Base-by-base conservation (phyloP, 768 basidiomycete species). In the Russula olivacea region DNA sequence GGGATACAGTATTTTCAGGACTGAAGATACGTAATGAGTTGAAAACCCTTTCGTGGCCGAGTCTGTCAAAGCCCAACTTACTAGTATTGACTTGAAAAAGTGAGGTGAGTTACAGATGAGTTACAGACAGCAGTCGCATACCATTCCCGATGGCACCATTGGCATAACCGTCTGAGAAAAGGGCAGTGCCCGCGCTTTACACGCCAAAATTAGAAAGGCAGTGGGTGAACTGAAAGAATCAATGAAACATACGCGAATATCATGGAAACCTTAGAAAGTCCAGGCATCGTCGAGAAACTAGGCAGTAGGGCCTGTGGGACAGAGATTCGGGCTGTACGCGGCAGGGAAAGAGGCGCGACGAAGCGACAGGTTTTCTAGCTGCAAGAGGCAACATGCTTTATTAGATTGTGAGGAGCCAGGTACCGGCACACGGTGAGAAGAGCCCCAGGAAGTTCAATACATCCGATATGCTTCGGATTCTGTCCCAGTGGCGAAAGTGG, bases 121-220 rank as follows among this genome's bases (percentile, higher is more conserved):
- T 5, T 28, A 19, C 28, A 25, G 54, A 41, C 32, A 34, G n/a
- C 19, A 11, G 55, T 0, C n/a, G 80, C 86, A 40, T 72, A 89
- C 89, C 88, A 72, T 72, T 79, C 63, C 89, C 88, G 68, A 93
- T 91, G 68, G 90, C 78, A 71, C 83, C 84, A 72, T 91, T 91
- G 25, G 89, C 86, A 71, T 91, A 93, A 88, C 90, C 91, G 72
- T 93, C 91, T 30, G 90, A 91, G 76, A 93, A 92, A 50, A 93
- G 77, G 48, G 91, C 91, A 3, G 91, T 93, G 70, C 91, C 91
- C 72, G 91, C 92, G 17, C 89, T 91, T 66, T 10, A 21, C 25
- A 57, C 32, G 49, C 48, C 23, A 48, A 49, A 25, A 23, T 52
- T 56, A 57, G 56, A 50, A 38, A 55, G 32, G 32, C 30, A 30